These are phyloP conservation scores for Tanacetum coccineum DNA, from an alignment of 129 eudicot genomes.

Conservation along the genomic window DNA sequence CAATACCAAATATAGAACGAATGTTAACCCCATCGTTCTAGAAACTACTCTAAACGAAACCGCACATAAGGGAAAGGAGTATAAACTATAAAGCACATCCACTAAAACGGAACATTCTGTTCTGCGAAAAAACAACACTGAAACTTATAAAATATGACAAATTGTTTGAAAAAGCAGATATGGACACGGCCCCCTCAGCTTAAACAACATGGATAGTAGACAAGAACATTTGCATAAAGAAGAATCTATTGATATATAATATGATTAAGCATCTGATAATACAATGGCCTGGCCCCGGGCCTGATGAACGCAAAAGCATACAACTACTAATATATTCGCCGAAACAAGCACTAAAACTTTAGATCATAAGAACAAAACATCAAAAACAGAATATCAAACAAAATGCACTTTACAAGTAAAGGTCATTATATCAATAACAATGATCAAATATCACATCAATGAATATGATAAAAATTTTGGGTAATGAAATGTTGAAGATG, in stretches of 20 bases:
- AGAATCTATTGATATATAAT: too few species aligned
- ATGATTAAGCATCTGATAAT: too few species aligned
- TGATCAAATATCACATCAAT: slow-evolving; percentile 17
- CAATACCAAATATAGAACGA: slow-evolving; percentile 6
- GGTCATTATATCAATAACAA: too few species aligned
- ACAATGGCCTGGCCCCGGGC: too few species aligned
- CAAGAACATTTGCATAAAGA: too few species aligned
- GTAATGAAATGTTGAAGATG: too few species aligned
- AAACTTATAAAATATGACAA: slow-evolving; percentile 15
- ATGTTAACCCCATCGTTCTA: slow-evolving; percentile 17
- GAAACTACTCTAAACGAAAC: slow-evolving; percentile 10
- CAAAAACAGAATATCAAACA: slow-evolving; percentile 30
- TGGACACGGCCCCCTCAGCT: too few species aligned
- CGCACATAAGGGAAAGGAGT: slow-evolving; percentile 17
- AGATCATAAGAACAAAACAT: slow-evolving; percentile 26
- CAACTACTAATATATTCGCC: too few species aligned
- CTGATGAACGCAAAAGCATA: too few species aligned
- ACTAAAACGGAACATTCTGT: slow-evolving; percentile 32
- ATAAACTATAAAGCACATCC: slow-evolving; percentile 23
- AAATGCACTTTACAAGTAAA: slow-evolving; percentile 30
- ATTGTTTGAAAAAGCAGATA: neutral
- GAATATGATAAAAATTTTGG: too few species aligned
- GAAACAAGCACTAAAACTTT: too few species aligned
- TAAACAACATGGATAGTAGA: too few species aligned
- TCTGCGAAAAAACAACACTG: slow-evolving; percentile 51